phyloP scores from a whole-genome alignment of 495 filamentous ascomycete species.

The Terfezia boudieri region DNA sequence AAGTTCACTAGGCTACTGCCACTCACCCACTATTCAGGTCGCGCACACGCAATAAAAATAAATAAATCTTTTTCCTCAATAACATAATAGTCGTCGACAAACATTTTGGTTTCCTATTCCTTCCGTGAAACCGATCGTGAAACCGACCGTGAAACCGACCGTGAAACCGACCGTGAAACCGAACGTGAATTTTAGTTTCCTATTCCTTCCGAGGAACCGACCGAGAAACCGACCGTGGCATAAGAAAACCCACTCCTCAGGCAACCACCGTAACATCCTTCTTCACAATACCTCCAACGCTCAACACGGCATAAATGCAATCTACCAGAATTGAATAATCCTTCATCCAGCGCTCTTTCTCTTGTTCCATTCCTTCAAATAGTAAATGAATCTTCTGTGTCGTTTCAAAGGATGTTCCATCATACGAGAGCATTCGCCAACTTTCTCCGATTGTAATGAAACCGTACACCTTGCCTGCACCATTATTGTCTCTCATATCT shows the following conservation, averaged over 20 bases:
- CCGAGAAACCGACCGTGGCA: too few species aligned
- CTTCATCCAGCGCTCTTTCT: conserved; percentile 2
- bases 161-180: too few species aligned
- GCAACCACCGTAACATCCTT: background rate
- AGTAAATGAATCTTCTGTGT: background rate
- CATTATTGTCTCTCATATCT: conserved; percentile 3
- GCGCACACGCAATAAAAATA: too few species aligned
- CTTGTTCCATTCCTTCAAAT: conserved; percentile 1
- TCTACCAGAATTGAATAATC: conserved; percentile 3
- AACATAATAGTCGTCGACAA: too few species aligned
- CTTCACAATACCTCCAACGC: conserved; percentile 1
- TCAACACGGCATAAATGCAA: conserved; percentile 8
- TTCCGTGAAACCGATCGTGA: too few species aligned
- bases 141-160: too few species aligned
- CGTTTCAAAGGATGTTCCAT: conserved; percentile 1
- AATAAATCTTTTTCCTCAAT: too few species aligned
- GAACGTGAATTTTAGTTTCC: too few species aligned
- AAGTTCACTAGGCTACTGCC: too few species aligned
- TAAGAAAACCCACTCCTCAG: background rate
- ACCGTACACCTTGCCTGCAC: conserved; percentile 1
- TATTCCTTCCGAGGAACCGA: too few species aligned
- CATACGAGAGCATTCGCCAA: conserved; percentile 3
- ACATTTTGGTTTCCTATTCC: too few species aligned
- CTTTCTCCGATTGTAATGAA: conserved; percentile 3
- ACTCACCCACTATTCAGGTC: too few species aligned